Percentiles rank a stretch among this genome's conserved stretches.
Conservation (phyloP, 1,284 basidiomycete species). For the Trichosporon coremiiforme region DNA sequence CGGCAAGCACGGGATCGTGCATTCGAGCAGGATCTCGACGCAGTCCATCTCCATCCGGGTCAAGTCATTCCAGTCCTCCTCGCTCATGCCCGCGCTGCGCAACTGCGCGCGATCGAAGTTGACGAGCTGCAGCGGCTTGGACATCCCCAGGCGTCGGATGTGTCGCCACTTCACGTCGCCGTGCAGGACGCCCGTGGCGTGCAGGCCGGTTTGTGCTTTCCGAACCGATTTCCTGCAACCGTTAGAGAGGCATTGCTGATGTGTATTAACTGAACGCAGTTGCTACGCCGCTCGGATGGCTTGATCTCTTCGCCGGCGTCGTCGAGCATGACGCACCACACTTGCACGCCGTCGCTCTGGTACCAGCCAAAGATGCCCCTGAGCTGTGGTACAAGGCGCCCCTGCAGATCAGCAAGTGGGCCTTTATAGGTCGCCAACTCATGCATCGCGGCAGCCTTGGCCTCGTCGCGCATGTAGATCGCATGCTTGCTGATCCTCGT, state of each 20-base stretch:
- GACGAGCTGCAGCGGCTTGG: slow-evolving; percentile 14
- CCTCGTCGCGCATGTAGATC: slow-evolving; percentile 15
- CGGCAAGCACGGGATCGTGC: slow-evolving; percentile 6
- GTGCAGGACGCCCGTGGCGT: slow-evolving; percentile 27
- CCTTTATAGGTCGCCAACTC: slow-evolving; percentile 21
- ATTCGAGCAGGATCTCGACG: background rate
- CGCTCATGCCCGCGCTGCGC: background rate
- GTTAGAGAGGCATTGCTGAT: background rate
- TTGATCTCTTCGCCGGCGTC: slow-evolving; percentile 21
- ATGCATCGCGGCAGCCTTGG: background rate
- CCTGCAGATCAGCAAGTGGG: slow-evolving; percentile 21
- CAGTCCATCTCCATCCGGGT: slow-evolving; percentile 1
- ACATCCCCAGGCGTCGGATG: slow-evolving; percentile 13
- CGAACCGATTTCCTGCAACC: slow-evolving; percentile 13
- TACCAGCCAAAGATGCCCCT: slow-evolving; percentile 23
- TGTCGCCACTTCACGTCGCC: slow-evolving; percentile 25
- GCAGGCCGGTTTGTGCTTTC: slow-evolving; percentile 19
- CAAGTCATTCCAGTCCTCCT: background rate
- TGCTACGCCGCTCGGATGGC: slow-evolving; percentile 1
- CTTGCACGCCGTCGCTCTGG: slow-evolving; percentile 20
- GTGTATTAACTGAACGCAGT: slow-evolving; percentile 1
- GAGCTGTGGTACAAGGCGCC: slow-evolving; percentile 23
- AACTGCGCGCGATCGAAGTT: slow-evolving; percentile 19
- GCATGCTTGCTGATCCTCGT: background rate
- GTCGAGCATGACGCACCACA: slow-evolving; percentile 25